Conservation (phyloP, 2,329 filamentous ascomycete species). For the Penicillium sclerotiorum region DNA sequence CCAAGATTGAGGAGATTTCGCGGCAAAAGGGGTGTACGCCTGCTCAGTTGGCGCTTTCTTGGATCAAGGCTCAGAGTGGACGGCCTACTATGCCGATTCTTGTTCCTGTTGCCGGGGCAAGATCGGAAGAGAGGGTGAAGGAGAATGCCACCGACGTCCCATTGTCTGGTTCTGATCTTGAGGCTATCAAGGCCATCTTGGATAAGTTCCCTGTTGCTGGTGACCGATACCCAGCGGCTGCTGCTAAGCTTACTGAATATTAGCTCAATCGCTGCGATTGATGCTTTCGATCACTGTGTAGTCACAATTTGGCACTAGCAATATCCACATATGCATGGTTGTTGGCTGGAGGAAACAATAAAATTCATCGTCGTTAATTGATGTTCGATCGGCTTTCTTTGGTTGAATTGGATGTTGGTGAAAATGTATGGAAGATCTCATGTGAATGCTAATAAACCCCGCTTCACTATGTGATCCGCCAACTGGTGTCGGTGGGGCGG, state of each 20-base stretch:
- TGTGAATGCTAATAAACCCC: too few relatives aligned
- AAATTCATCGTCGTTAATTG: too few relatives aligned
- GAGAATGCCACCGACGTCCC: not conserved
- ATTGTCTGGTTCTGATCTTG: not conserved
- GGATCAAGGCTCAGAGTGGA: conserved; percentile 57
- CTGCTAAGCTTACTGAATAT: conserved; percentile 4
- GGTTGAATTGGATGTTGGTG: too few relatives aligned
- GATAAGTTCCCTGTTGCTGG: conserved; percentile 5
- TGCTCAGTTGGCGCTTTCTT: conserved; percentile 68
- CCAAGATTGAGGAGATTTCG: conserved; percentile 61
- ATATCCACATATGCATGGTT: too few relatives aligned
- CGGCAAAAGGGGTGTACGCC: conserved; percentile 61
- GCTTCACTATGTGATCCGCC: too few relatives aligned
- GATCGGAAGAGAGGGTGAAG: conserved; percentile 2
- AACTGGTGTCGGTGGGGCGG: too few relatives aligned
- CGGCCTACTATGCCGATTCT: conserved; percentile 55
- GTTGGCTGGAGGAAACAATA: too few relatives aligned
- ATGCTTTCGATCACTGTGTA: too few relatives aligned
- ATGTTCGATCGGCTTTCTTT: too few relatives aligned
- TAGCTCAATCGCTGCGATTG: too few relatives aligned
- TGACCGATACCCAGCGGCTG: not conserved
- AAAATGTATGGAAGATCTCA: too few relatives aligned
- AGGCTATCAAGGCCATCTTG: conserved; percentile 1
- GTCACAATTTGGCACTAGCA: too few relatives aligned
- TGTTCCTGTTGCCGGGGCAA: conserved; percentile 5